These are phyloP conservation scores for Ascosphaera aggregata DNA, from an alignment of 2,329 filamentous ascomycete genomes.

Conservation along the genomic window DNA sequence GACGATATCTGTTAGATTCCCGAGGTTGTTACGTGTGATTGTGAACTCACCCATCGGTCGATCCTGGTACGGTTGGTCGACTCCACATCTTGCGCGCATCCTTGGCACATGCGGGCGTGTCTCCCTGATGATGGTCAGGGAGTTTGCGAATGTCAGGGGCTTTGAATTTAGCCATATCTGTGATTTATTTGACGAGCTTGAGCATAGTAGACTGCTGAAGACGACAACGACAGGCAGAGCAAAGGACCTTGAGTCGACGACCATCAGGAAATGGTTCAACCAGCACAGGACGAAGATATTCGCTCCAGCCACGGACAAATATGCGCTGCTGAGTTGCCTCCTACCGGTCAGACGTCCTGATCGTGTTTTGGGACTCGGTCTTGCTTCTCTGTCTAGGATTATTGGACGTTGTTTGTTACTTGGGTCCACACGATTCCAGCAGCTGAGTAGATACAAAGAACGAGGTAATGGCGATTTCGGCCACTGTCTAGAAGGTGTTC, in stretches of 20 bases:
- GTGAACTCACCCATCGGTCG: neutral
- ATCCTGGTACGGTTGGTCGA: neutral
- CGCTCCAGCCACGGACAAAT: slow-evolving; percentile 29
- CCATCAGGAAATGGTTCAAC: slow-evolving; percentile 44
- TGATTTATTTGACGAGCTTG: slow-evolving; percentile 46
- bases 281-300: slow-evolving; percentile 36
- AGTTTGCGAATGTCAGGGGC: slow-evolving; percentile 13
- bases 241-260: slow-evolving; percentile 17
- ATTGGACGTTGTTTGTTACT: slow-evolving; percentile 44
- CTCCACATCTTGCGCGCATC: neutral
- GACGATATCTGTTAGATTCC: no score
- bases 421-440: slow-evolving; percentile 32
- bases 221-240: slow-evolving; percentile 10
- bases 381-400: slow-evolving; percentile 36
- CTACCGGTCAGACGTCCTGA: slow-evolving; percentile 56
- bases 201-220: slow-evolving; percentile 23
- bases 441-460: slow-evolving; percentile 39
- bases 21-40: neutral
- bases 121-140: neutral
- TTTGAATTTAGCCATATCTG: slow-evolving; percentile 45
- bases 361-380: slow-evolving; percentile 50
- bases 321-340: slow-evolving; percentile 50
- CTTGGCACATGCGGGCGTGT: neutral
- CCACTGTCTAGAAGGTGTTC: slow-evolving; percentile 42
- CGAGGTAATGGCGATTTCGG: slow-evolving; percentile 44